Conservation (phyloP, 495 filamentous ascomycete genomes). For the Aspergillus bridgeri region DNA sequence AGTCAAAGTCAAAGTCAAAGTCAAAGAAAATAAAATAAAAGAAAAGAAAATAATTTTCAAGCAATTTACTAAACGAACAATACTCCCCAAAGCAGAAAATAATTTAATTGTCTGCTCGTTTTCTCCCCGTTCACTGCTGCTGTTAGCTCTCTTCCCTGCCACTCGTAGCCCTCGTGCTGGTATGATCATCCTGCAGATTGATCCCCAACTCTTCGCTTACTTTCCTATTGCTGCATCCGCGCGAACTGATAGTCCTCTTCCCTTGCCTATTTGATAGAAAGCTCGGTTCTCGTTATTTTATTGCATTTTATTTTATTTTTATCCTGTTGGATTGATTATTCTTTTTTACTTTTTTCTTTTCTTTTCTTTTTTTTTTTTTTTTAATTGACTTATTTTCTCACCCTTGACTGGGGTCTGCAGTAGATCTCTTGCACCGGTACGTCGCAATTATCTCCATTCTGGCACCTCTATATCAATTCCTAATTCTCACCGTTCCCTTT, state of each 20-base stretch:
- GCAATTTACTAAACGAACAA: not conserved
- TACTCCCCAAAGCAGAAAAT: not conserved
- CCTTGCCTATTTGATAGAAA: not conserved
- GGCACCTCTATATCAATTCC: constrained; percentile 9
- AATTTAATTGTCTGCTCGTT: not conserved
- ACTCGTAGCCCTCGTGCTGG: constrained; percentile 8
- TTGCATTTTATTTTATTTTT: not conserved
- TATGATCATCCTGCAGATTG: constrained; percentile 20
- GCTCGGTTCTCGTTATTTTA: not conserved
- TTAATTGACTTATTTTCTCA: not conserved
- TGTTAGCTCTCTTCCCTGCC: not conserved
- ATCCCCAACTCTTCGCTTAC: constrained; percentile 13
- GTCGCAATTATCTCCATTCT: constrained; percentile 10
- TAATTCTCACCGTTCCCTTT: constrained; percentile 3
- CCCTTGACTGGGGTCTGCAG: constrained; percentile 2
- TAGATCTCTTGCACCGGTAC: constrained; percentile 10
- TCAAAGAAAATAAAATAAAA: not conserved
- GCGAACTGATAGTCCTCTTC: not conserved
- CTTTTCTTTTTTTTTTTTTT: not conserved
- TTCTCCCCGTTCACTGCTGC: not conserved
- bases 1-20: not conserved
- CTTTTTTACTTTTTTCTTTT: not conserved
- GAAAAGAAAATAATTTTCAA: not conserved
- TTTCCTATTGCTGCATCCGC: not conserved
- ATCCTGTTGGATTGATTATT: not conserved